Evolutionary conservation across 345 rosid species (phyloP).

Genomic region (Bruguiera sexangula): DNA sequence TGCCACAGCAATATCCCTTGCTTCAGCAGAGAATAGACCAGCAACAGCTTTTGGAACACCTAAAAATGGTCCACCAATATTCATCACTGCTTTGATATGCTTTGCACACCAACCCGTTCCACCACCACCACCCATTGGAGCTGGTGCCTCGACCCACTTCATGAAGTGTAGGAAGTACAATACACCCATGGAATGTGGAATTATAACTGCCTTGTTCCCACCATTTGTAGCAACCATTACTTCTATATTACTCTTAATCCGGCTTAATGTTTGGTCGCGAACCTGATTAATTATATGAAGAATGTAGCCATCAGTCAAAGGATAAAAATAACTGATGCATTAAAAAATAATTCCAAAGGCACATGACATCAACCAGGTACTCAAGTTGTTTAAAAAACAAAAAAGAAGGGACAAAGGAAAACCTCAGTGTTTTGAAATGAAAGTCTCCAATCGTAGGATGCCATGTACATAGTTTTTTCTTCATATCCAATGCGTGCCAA

Average conservation of each 20-base stretch:
- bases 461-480: conserved; percentile 96
- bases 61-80: conserved; percentile 90
- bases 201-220: conserved; percentile 74
- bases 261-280: conserved; percentile 84
- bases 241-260: conserved; percentile 75
- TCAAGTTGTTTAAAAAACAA: neutral
- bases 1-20: conserved; percentile 87
- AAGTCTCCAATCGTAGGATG: conserved; percentile 95
- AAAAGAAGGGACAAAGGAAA: conserved; percentile 1
- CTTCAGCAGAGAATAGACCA: conserved; percentile 95
- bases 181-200: conserved; percentile 99
- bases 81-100: conserved; percentile 88
- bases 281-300: conserved; percentile 43
- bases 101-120: conserved; percentile 94
- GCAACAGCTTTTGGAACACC: conserved; percentile 90
- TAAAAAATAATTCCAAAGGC: conserved; percentile 4
- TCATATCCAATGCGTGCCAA: conserved; percentile 93
- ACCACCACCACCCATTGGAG: conserved; percentile 97
- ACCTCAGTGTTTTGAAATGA: conserved; percentile 97
- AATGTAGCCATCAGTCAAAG: conserved; percentile 6
- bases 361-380: conserved; percentile 9
- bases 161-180: conserved; percentile 87
- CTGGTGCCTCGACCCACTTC: conserved; percentile 99
- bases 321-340: neutral
- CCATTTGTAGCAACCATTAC: conserved; percentile 79